Base-by-base conservation (phyloP, 371 early-diverging fungal genomes). In the Funneliformis caledonium region DNA sequence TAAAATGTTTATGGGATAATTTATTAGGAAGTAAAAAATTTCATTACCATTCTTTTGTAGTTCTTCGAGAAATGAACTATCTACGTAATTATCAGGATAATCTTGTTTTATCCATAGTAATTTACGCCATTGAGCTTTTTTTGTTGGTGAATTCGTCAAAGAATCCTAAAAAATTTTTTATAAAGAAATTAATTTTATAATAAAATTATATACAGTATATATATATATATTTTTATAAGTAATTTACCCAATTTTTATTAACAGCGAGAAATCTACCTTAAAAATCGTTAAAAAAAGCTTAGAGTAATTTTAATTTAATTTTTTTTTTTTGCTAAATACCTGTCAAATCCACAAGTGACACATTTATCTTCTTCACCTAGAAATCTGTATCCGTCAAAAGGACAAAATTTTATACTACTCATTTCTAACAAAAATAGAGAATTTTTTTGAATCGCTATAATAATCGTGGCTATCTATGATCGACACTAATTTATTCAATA, bases 11-110 rank as follows among this genome's bases (percentile, higher is more conserved):
- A 22, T 31, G 12, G 47, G 60, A 5, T 19, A 72, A 72, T 5
- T 22, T 70, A 70, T 26, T 10, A 26, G 12, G 10, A 31, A 48
- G 16, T 42, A 70, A 22, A n/a, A 52, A 37, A 12, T 0, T 5
- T 22, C 59, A 48, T 72, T 86, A 95, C 94, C 97, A 85, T 98
- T 98, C 85, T 93, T 92, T 82, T 95, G 94, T 82, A 98, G 85
- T 82, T 94, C 91, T 80, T 93, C 92, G 67, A 98, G 85, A 85
- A 98, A 97, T 5, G 96, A 92, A 22, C 88, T 87, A 78, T 97
- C 97, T 1, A 97, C 96, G 85, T 97, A 95, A 84, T 97, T 96
- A 85, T 98, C 98, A 0, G 97, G 94, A 79, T 94, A 97, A 61
- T 91, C 92, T 85, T 97, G 98, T 72, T 92, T 92, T 50, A 96